A percentile compares a stretch with the other conserved stretches of the same genome.
These are phyloP conservation scores for Botryotinia convoluta DNA, from an alignment of 2,329 filamentous ascomycete genomes.

Conservation along the genomic window DNA sequence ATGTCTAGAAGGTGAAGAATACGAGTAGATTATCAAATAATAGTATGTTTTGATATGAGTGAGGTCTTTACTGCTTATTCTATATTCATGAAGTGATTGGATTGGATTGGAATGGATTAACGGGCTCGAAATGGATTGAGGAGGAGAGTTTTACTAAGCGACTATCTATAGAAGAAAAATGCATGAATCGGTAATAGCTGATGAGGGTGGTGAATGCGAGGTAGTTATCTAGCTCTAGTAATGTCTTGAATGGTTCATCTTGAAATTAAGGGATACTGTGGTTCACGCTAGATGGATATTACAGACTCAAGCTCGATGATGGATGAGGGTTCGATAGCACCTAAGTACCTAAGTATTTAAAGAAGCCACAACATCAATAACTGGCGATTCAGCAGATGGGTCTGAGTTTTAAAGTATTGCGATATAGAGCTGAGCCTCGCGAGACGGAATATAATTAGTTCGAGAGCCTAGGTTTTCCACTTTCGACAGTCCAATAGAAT, in stretches of 20 bases:
- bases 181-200: no score
- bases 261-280: background rate
- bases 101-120: background rate
- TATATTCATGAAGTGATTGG: no score
- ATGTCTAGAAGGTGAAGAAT: no score
- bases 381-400: rapidly evolving
- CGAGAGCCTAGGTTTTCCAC: background rate
- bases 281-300: background rate
- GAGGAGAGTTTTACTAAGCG: no score
- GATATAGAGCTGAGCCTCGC: background rate
- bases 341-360: background rate
- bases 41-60: background rate
- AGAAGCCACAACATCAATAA: background rate
- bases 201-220: no score
- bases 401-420: background rate
- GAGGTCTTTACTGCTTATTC: background rate
- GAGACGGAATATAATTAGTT: background rate
- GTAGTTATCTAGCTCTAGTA: no score
- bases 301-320: no score
- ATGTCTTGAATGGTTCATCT: background rate
- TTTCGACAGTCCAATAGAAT: no score
- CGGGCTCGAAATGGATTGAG: background rate
- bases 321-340: no score
- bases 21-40: no score
- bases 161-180: no score